A percentile compares a stretch with the other conserved stretches of the same genome.
These are phyloP conservation scores for Periconia digitata DNA, from an alignment of 2,329 filamentous ascomycete species.

Conservation along the genomic window DNA sequence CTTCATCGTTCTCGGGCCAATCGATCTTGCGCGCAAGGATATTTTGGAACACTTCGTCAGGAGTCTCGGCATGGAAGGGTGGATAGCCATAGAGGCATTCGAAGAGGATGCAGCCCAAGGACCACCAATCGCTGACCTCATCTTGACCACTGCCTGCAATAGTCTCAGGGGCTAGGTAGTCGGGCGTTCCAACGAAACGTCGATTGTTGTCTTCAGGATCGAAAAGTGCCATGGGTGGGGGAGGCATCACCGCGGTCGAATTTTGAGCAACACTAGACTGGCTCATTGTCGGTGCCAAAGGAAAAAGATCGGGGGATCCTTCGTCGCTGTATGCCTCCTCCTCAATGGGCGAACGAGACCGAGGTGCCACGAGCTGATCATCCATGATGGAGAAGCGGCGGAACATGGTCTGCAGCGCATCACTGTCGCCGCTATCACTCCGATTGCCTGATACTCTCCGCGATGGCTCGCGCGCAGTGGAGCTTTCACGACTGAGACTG, in stretches of 20 bases:
- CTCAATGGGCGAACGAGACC: slow-evolving; percentile 64
- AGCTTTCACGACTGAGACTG: slow-evolving; percentile 66
- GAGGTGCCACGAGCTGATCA: slow-evolving; percentile 48
- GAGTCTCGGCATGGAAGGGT: slow-evolving; percentile 86
- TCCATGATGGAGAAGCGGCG: slow-evolving; percentile 61
- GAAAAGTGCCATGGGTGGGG: slow-evolving; percentile 89
- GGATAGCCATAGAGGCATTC: slow-evolving; percentile 93
- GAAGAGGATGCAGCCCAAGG: slow-evolving; percentile 95
- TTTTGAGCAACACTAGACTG: slow-evolving; percentile 56
- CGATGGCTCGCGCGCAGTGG: slow-evolving; percentile 61
- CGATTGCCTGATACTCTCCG: slow-evolving; percentile 76
- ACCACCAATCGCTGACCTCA: slow-evolving; percentile 99
- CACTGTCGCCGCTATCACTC: slow-evolving; percentile 91
- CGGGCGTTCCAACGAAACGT: slow-evolving; percentile 92
- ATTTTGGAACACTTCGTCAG: slow-evolving; percentile 95
- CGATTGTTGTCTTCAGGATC: slow-evolving; percentile 92
- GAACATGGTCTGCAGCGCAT: slow-evolving; percentile 80
- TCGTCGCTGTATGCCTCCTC: slow-evolving; percentile 72
- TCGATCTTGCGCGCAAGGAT: slow-evolving; percentile 87
- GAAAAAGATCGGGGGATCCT: slow-evolving; percentile 75
- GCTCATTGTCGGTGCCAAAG: slow-evolving; percentile 63
- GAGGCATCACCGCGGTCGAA: slow-evolving; percentile 74
- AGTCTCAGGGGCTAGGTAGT: slow-evolving; percentile 95
- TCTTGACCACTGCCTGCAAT: slow-evolving; percentile 95
- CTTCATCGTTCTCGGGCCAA: slow-evolving; percentile 84